A percentile compares a stretch with the other conserved stretches of the same genome.
Evolutionary conservation across 2,329 filamentous ascomycete genomes (phyloP).

Genomic region (Cryphonectria parasitica): DNA sequence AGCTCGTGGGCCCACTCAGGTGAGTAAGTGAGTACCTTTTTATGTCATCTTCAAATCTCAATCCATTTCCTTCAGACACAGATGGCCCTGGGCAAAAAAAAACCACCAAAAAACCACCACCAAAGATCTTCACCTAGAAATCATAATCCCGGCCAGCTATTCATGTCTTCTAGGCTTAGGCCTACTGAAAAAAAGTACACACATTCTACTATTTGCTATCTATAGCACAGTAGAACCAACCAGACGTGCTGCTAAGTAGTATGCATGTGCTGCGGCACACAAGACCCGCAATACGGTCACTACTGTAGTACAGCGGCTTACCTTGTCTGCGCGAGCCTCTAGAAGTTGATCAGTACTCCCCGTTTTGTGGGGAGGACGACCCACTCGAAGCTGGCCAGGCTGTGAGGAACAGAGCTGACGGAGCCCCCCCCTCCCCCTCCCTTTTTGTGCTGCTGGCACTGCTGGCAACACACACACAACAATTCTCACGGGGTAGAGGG

Average conservation of each 20-base stretch:
- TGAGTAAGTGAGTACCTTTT: not conserved
- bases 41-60: not conserved
- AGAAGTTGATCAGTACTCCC: not conserved
- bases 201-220: not conserved
- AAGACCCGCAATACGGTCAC: no score
- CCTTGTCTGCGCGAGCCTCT: not conserved
- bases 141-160: not conserved
- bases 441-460: not conserved
- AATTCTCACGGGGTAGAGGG: not conserved
- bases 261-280: no score
- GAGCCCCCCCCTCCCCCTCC: not conserved
- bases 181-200: not conserved
- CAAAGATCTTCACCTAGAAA: no score
- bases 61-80: not conserved
- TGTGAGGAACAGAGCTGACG: not conserved
- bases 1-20: not conserved
- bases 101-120: no score
- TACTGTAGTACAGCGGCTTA: not conserved
- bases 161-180: not conserved
- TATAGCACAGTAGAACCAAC: not conserved
- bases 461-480: not conserved
- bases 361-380: not conserved
- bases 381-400: not conserved
- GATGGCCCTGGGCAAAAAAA: not conserved
- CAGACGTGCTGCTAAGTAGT: no score